Base-by-base conservation (phyloP, 345 rosid species). In the Eucalyptus tenuipes region DNA sequence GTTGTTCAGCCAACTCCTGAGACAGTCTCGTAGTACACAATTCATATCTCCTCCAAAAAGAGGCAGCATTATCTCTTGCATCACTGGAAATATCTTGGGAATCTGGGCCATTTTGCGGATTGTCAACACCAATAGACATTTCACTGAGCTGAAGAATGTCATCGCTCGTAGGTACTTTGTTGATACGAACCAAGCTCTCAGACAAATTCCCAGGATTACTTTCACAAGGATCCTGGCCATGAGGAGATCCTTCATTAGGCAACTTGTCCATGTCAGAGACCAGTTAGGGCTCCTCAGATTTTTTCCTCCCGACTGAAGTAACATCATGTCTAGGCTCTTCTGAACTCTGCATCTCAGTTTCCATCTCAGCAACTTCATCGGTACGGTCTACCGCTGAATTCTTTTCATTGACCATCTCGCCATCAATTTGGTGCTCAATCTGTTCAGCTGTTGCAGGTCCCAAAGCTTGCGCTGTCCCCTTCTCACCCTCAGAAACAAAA, bases 401-500 rank as follows among this genome's bases (percentile, higher is more conserved):
- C 89, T 94, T 96, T 88, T 91, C 95, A 61, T 95, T 95, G 27
- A 90, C 90, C 86, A 93, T 93, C 66, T 89, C 90, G 84, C 90
- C 88, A 89, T 88, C 91, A 88, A 93, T 90, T 91, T 92, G 91
- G 80, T 92, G 86, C 88, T 97, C 94, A 85, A 93, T 91, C 92
- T 98, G 99, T 89, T 98, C 99, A 50, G 97, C 90, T 53, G 94
- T 92, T n/a, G 99, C 99, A 91, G 99, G 95, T 89, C 99, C 99
- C 89, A 96, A 88, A 22, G 98, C 95, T 91, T 96, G 99, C 71
- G 95, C 95, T 50, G 97, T 94, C 91, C 98, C 99, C 89, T 90
- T 90, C 57, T 96, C 98, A 89, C 87, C 88, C 92, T 93, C 98
- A n/a, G 98, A 88, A 90, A 93, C 96, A 93, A 88, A 96, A 49